Conservation (phyloP, 331 rosid genomes). For the Ulmus americana region DNA sequence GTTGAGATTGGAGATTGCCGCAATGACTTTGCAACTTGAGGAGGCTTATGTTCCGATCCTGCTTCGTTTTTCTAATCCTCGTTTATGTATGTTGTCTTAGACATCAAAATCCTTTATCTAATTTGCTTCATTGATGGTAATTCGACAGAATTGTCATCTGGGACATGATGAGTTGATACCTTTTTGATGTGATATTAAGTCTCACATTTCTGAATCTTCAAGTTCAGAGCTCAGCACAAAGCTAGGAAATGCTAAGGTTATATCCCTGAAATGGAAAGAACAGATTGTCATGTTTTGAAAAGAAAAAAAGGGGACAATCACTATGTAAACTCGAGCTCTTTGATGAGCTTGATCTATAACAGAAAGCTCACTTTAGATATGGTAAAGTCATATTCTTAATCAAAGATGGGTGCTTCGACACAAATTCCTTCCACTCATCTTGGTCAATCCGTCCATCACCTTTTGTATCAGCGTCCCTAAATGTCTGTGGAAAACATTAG, state of each 20-base stretch:
- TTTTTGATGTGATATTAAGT: constrained; percentile 4
- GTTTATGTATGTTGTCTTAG: too few species aligned
- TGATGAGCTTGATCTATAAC: background rate
- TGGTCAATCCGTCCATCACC: constrained; percentile 81
- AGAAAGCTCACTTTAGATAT: constrained; percentile 56
- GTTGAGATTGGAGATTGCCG: too few species aligned
- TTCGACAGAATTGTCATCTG: too few species aligned
- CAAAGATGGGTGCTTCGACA: constrained; percentile 62
- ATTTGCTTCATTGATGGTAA: too few species aligned
- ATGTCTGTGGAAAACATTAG: constrained; percentile 43
- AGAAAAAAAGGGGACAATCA: background rate
- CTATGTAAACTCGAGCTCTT: background rate
- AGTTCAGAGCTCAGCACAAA: constrained; percentile 49
- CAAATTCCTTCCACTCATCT: constrained; percentile 90
- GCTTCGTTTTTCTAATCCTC: too few species aligned
- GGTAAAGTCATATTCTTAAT: constrained; percentile 92
- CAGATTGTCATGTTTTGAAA: background rate
- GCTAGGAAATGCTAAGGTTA: constrained; percentile 79
- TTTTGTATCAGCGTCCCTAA: constrained; percentile 61
- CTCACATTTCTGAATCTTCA: constrained; percentile 46
- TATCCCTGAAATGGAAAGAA: constrained; percentile 50
- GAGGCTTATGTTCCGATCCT: too few species aligned
- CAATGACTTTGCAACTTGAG: too few species aligned
- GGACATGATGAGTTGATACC: constrained; percentile 9
- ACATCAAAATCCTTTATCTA: too few species aligned